Base-by-base conservation (phyloP, 306 rosid species). In the Dalbergia cochinchinensis region DNA sequence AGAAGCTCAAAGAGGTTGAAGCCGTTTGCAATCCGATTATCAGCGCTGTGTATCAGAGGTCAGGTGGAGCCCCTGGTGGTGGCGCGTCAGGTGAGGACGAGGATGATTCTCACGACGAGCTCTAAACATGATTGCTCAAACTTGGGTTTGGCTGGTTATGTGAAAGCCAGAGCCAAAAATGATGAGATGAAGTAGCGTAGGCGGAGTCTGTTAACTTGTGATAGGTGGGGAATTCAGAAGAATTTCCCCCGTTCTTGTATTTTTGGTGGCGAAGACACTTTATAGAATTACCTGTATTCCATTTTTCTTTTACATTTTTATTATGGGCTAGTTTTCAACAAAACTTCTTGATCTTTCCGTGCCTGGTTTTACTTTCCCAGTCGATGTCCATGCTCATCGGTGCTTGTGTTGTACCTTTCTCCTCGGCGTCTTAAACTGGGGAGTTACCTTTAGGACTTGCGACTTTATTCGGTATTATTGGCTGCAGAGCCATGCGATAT, bases 21-120 rank as follows among this genome's bases (percentile, higher is more conserved):
- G 98, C 97, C 0, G 97, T 91, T n/a, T 96, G 99, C 75, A 96
- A 96, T 75, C 99, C 99, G 16, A 96, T 96, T 55, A 92, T 96
- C 81, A 83, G 91, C 4, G 93, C 99, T 0, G 97, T 96, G 0
- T 96, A 96, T 77, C 99, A 96, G 87, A 84, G 96, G 35, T 88
- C 99, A 0, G 98, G 99, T 22, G 99, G 99, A 0, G 94, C 90
- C 39, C 91, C 99, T 1, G 94, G 92, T 8, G 94, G 89, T 14
- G 94, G 89, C n/a, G 87, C 67, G 31, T 85, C 93, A 0, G 88
- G 67, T 0, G 97, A 94, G 15, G 94, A 86, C 3, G 99, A 95
- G 3, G 98, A 93, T 0, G 98, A 94, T 0, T 88, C 98, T 8
- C 98, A 96, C 10, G 97, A 96, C 1, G 98, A 96, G 87, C 99